Conservation (phyloP, 2,329 filamentous ascomycete species). For the Hypoxylon sp. region DNA sequence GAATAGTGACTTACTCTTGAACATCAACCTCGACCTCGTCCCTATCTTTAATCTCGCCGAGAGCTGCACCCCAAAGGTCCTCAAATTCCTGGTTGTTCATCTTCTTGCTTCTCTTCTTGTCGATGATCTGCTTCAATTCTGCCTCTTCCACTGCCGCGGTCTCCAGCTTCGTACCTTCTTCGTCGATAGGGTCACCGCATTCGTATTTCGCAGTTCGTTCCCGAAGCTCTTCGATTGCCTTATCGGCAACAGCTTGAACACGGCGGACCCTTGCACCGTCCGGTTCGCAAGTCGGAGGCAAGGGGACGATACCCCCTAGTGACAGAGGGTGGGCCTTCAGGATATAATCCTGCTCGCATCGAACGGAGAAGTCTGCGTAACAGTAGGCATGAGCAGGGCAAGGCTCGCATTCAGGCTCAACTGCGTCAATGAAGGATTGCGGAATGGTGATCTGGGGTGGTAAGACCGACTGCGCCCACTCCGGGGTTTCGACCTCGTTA, state of each 20-base stretch:
- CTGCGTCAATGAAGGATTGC: constrained; percentile 72
- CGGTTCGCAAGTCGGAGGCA: constrained; percentile 91
- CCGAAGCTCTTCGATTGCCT: constrained; percentile 84
- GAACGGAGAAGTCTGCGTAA: constrained; percentile 77
- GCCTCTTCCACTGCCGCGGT: constrained; percentile 70
- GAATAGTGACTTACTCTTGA: no score
- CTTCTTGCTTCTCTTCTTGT: constrained; percentile 78
- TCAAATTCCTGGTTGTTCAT: constrained; percentile 92
- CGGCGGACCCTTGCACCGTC: constrained; percentile 91
- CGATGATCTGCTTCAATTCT: constrained; percentile 80
- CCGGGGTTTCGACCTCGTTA: constrained; percentile 53
- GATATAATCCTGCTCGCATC: constrained; percentile 88
- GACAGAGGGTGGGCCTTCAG: constrained; percentile 85
- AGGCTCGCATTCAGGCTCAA: constrained; percentile 84
- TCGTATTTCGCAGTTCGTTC: constrained; percentile 89
- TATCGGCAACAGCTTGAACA: constrained; percentile 87
- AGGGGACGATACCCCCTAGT: constrained; percentile 79
- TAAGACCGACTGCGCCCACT: constrained; percentile 51
- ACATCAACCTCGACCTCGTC: constrained; percentile 69
- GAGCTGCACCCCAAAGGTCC: constrained; percentile 79
- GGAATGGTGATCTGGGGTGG: constrained; percentile 71
- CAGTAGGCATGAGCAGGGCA: constrained; percentile 93
- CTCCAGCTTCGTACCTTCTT: constrained; percentile 65
- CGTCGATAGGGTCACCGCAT: constrained; percentile 76
- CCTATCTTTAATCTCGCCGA: constrained; percentile 73